phyloP scores from a whole-genome alignment of 139 green algal genomes.

The Tetradesmus lagerheimii region DNA sequence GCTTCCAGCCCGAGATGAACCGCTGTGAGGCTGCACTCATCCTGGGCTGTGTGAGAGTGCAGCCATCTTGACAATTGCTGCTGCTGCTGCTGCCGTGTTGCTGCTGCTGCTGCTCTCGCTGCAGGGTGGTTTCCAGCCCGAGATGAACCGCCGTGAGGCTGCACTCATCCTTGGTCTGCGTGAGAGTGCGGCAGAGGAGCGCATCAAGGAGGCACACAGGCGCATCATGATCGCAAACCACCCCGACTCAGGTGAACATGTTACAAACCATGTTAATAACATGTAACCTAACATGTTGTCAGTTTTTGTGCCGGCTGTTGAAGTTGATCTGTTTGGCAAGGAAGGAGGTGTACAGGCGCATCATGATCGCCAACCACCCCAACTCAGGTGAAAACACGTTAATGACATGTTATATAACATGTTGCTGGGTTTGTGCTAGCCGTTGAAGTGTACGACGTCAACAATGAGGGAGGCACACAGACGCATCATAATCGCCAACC shows the following conservation, averaged over 20 bases:
- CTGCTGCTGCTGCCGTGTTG: neutral
- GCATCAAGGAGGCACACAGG: conserved; percentile 95
- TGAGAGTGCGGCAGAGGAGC: conserved; percentile 86
- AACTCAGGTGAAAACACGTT: conserved; percentile 44
- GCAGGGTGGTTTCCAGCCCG: conserved; percentile 91
- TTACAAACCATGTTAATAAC: too few species aligned
- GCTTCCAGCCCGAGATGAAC: conserved; percentile 96
- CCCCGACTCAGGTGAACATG: conserved; percentile 84
- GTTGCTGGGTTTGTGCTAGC: too few species aligned
- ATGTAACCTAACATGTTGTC: neutral
- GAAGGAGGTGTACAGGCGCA: neutral
- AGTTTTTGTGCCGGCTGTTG: too few species aligned
- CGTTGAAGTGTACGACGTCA: too few species aligned
- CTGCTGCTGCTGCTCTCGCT: conserved; percentile 37
- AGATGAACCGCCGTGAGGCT: conserved; percentile 97
- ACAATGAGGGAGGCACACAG: too few species aligned
- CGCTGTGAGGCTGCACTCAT: conserved; percentile 94
- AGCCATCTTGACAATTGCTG: too few species aligned
- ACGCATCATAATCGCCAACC: too few species aligned
- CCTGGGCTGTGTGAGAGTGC: conserved; percentile 87
- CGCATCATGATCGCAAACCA: conserved; percentile 99
- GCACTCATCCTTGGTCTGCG: conserved; percentile 93
- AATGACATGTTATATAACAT: neutral
- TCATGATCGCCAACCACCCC: neutral
- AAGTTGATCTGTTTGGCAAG: too few species aligned